Base-by-base conservation (phyloP, 495 filamentous ascomycete genomes). In the Daldinia vernicosa region DNA sequence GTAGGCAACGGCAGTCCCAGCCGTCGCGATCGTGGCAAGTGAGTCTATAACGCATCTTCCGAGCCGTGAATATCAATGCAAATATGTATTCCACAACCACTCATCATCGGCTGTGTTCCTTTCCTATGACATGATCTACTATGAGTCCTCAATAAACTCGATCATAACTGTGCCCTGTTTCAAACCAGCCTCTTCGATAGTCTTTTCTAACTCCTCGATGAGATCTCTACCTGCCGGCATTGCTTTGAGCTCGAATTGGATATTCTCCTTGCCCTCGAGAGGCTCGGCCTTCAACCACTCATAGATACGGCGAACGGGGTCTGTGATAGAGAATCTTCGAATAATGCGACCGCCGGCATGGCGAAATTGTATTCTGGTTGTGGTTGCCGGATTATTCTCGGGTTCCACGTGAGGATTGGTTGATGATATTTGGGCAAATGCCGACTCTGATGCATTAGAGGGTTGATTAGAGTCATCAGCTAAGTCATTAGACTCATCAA, bases 211-310 rank as follows among this genome's bases (percentile, higher is more conserved):
- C 37, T 82, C 76, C 5, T 92, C 90, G 52, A 97, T 92, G 62
- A 99, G 76, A 70, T 98, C 93, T 74, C 85, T 89, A 40, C 93
- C 92, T 83, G 93, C 86, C 17, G 85, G 87, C 78, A 84, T 80
- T 9, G 77, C 70, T 74, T 93, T 91, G 62, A 99, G 85, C 72
- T 97, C 95, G 80, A 99, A 98, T 52, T 87, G 74, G 19, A 90
- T 80, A 0, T 91, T 92, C 35, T 87, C 87, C 78, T 94, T 94
- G 55, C 90, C 94, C 59, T 90, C 88, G 59, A 90, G 74, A 14
- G 90, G 87, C 28, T 92, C 89, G 4, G 94, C 91, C 80, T 98
- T 98, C 43, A 99, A 87, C 93, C 95, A 99, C 81, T 99, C 95
- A 76, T 95, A 99, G 35, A 99, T 88, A 12, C 93, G 86, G 51